Evolutionary conservation across 352 stramenopile genomes (phyloP).

Genomic region (Phytopythium ostracodes): DNA sequence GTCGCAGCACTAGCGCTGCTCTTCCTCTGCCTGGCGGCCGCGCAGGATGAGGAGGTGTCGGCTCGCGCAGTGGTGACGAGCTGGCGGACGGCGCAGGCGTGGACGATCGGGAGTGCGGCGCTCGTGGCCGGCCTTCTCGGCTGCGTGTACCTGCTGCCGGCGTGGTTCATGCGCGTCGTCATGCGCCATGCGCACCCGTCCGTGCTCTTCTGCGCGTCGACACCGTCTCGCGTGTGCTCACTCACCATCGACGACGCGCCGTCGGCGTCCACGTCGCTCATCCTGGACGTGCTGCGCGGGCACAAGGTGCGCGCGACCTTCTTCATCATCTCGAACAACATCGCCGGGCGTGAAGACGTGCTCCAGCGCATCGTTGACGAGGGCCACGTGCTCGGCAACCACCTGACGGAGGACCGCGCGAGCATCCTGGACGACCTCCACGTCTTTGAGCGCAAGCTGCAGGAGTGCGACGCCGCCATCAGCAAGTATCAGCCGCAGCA

Average conservation of each 20-base stretch:
- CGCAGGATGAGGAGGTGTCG: neutral
- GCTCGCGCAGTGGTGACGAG: neutral
- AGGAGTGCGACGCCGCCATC: slow-evolving; percentile 72
- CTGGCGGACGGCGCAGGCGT: neutral
- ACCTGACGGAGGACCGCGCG: slow-evolving; percentile 76
- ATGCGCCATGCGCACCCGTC: slow-evolving; percentile 62
- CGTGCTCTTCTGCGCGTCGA: slow-evolving; percentile 72
- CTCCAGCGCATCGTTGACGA: slow-evolving; percentile 74
- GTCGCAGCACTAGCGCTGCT: neutral
- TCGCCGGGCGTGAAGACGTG: slow-evolving; percentile 61
- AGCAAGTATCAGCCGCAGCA: slow-evolving; percentile 29
- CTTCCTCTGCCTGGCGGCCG: neutral
- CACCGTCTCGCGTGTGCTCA: slow-evolving; percentile 45
- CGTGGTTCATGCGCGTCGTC: slow-evolving; percentile 64
- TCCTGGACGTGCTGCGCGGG: slow-evolving; percentile 68
- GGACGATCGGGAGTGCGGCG: slow-evolving; percentile 12
- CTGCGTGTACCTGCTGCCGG: slow-evolving; percentile 66
- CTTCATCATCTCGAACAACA: slow-evolving; percentile 80
- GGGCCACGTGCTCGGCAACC: slow-evolving; percentile 73
- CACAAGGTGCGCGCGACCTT: slow-evolving; percentile 75
- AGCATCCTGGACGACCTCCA: slow-evolving; percentile 77
- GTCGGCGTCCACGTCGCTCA: slow-evolving; percentile 49
- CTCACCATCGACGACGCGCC: slow-evolving; percentile 83
- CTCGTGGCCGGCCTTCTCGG: slow-evolving; percentile 32
- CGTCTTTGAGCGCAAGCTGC: slow-evolving; percentile 80